Base-by-base conservation (phyloP, 2,329 filamentous ascomycete genomes). In the Cytospora piceicola region DNA sequence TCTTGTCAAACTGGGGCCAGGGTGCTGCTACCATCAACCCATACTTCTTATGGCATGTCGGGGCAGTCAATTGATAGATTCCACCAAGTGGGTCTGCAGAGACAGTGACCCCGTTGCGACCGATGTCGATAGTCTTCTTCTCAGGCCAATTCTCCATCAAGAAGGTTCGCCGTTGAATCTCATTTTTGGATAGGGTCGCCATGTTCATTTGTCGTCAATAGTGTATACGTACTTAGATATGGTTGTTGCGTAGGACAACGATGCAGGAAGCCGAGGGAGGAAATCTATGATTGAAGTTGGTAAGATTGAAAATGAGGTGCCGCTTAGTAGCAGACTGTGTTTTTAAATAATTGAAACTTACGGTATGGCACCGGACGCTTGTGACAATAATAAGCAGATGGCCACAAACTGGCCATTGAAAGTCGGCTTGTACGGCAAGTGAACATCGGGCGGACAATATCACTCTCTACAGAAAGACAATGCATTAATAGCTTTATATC, bases 1-100 rank as follows among this genome's bases (percentile, higher is more conserved):
- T 3, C 5, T 67, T 62, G 57, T 71, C 68, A 22, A 71, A 71
- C 36, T 71, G 70, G 12, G 36, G 64, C 66, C 65, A 71, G 3
- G 68, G 69, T 1, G 58, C 65, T 3, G 69, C 69, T 4, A 70
- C 61, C 56, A 70, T 69, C 57, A 71, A 63, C 2, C 69, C 69
- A 20, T 66, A 69, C 11, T 62, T 54, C 14, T 51, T 65, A 20
- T 22, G 1, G 27, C 59, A 24, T 2, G 20, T 15, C 32, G 46
- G n/a, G 14, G 64, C 49, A 34, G 52, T 63, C 30, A 66, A 56
- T 22, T 63, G 64, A 52, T 68, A 69, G 22, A 70, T 67, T 24
- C 66, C 59, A 7, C 68, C 68, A 0, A 67, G 36, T 1, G 68
- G 68, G 27, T 68, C 66, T 15, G 66, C 64, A 20, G 68, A 67